These are phyloP conservation scores for Penicillium daleae DNA, from an alignment of 495 filamentous ascomycete genomes.

Conservation along the genomic window DNA sequence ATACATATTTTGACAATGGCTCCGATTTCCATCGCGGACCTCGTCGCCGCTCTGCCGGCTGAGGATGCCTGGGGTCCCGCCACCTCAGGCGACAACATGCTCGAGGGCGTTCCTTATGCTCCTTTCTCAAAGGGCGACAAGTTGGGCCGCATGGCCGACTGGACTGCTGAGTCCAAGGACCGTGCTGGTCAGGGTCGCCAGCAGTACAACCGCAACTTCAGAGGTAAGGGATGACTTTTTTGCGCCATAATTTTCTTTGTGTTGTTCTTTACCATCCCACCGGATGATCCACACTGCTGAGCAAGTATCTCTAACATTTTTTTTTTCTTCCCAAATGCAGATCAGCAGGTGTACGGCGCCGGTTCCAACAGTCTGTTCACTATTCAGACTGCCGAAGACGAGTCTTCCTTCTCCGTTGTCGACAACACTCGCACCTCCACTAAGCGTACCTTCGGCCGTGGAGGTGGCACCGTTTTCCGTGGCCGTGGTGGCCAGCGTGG, in stretches of 20 bases:
- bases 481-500: slow-evolving; percentile 67
- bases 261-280: slow-evolving; percentile 10
- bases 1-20: slow-evolving; percentile 45
- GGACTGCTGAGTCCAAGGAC: slow-evolving; percentile 94
- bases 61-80: slow-evolving; percentile 86
- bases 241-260: slow-evolving; percentile 6
- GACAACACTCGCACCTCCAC: slow-evolving; percentile 85
- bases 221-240: slow-evolving; percentile 59
- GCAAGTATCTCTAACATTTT: background rate
- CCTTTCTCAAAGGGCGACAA: slow-evolving; percentile 99
- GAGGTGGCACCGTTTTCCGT: slow-evolving; percentile 84
- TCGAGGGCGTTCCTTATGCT: slow-evolving; percentile 94
- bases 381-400: slow-evolving; percentile 89
- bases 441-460: slow-evolving; percentile 85
- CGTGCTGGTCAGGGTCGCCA: slow-evolving; percentile 77
- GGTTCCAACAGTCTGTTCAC: slow-evolving; percentile 85
- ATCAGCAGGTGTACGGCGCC: slow-evolving; percentile 96
- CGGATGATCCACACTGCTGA: background rate
- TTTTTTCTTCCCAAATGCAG: slow-evolving; percentile 46
- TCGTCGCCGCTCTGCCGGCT: slow-evolving; percentile 62
- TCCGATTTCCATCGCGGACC: slow-evolving; percentile 59
- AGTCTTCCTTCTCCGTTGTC: slow-evolving; percentile 96
- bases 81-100: slow-evolving; percentile 76
- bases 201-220: slow-evolving; percentile 88
- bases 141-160: slow-evolving; percentile 98